Percentiles rank a stretch among this genome's conserved stretches.
These are phyloP conservation scores for Platanthera zijinensis DNA, from an alignment of 106 monocot genomes.

Conservation along the genomic window DNA sequence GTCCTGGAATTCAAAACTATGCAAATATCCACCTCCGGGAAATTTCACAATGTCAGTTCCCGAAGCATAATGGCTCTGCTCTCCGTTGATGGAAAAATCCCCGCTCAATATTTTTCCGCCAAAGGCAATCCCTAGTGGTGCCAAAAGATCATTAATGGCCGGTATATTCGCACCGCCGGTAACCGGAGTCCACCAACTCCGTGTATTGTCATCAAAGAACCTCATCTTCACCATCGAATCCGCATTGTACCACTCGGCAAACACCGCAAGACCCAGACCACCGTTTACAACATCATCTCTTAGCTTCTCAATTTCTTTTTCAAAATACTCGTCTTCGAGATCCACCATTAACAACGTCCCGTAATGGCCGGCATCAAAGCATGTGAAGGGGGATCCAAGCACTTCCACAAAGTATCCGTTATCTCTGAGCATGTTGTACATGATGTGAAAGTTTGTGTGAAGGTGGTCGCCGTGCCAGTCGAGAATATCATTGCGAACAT, in stretches of 20 bases:
- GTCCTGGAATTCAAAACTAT: constrained; percentile 88
- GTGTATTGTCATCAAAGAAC: constrained; percentile 98
- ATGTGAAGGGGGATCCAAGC: constrained; percentile 94
- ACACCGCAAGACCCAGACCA: constrained; percentile 74
- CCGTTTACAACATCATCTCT: constrained; percentile 65
- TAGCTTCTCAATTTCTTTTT: constrained; percentile 89
- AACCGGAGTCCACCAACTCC: constrained; percentile 99
- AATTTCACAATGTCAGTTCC: constrained; percentile 93
- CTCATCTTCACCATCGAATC: constrained; percentile 96
- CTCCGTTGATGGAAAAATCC: constrained; percentile 85
- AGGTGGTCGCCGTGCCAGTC: constrained; percentile 99
- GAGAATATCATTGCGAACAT: constrained; percentile 95
- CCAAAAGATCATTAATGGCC: constrained; percentile 85
- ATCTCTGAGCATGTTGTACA: constrained; percentile 94
- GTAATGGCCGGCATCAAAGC: constrained; percentile 88
- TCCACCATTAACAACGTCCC: constrained; percentile 93
- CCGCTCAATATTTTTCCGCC: constrained; percentile 89
- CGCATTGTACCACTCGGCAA: constrained; percentile 96
- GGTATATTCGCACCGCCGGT: constrained; percentile 99
- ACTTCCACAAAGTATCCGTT: constrained; percentile 81
- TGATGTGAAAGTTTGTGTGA: constrained; percentile 95
- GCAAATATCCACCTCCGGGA: constrained; percentile 82
- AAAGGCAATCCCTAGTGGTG: constrained; percentile 87
- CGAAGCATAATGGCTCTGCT: constrained; percentile 94
- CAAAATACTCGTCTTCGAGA: constrained; percentile 95